phyloP scores from a whole-genome alignment of 2,329 filamentous ascomycete genomes.

The Aquanectria penicillioides region DNA sequence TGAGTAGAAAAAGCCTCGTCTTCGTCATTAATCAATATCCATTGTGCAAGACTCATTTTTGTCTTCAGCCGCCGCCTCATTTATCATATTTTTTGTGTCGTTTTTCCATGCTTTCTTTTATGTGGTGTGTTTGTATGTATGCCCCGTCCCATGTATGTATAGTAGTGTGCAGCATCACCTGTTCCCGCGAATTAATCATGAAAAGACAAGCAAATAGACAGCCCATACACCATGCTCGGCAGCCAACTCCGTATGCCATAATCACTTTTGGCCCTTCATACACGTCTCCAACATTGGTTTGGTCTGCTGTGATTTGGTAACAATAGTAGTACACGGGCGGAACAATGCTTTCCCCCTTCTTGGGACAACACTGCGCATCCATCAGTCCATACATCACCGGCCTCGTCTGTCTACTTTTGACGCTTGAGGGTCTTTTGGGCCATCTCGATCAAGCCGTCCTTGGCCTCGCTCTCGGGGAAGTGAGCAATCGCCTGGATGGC shows the following conservation, averaged over 20 bases:
- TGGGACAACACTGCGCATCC: slow-evolving; percentile 1
- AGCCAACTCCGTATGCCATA: not conserved
- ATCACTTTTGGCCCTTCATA: not conserved
- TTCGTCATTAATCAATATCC: slow-evolving; percentile 6
- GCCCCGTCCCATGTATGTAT: slow-evolving; percentile 23
- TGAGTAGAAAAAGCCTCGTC: slow-evolving; percentile 3
- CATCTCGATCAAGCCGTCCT: slow-evolving; percentile 91
- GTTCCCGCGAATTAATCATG: slow-evolving; percentile 21
- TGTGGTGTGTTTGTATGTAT: slow-evolving; percentile 2
- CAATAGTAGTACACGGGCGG: slow-evolving; percentile 26
- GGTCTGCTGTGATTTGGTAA: slow-evolving; percentile 25
- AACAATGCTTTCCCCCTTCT: not conserved
- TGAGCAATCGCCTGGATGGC: slow-evolving; percentile 84
- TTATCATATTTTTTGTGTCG: not conserved
- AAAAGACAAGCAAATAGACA: slow-evolving; percentile 23
- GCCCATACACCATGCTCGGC: slow-evolving; percentile 18
- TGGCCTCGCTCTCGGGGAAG: slow-evolving; percentile 96
- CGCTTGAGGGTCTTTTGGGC: slow-evolving; percentile 90
- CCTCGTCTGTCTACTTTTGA: slow-evolving; percentile 72
- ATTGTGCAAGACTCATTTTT: not conserved
- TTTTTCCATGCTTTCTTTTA: not conserved
- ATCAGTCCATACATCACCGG: slow-evolving; percentile 6
- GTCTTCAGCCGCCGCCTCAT: not conserved
- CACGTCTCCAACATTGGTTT: slow-evolving; percentile 1
- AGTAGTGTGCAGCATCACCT: slow-evolving; percentile 17